These are phyloP conservation scores for Hordeum vulgare DNA, from an alignment of 176 grass and related monocot species.

Conservation along the genomic window MorexV3_pseudomolecules_assembly NC_058522.1:48339529-48340028, in stretches of 20 bases:
- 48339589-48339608: conserved; percentile 14
- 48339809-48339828: conserved; percentile 52
- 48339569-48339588: conserved; percentile 21
- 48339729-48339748: conserved; percentile 24
- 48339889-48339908: not conserved
- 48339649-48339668: conserved; percentile 8
- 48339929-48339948: conserved; percentile 95
- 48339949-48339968: conserved; percentile 81
- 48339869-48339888: not conserved
- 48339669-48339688: conserved; percentile 19
- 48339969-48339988: conserved; percentile 81
- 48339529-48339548: conserved; percentile 33
- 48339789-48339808: conserved; percentile 25
- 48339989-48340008: conserved; percentile 67
- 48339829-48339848: conserved; percentile 36
- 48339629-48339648: not conserved
- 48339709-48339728: conserved; percentile 24
- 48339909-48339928: not conserved
- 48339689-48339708: conserved; percentile 26
- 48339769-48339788: conserved; percentile 32
- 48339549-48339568: conserved; percentile 29
- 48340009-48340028: conserved; percentile 79
- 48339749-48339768: conserved; percentile 32
- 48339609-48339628: conserved; percentile 34
- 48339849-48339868: conserved; percentile 12